phyloP scores from a whole-genome alignment of 805 yeast species.

The Candida ortonii region DNA sequence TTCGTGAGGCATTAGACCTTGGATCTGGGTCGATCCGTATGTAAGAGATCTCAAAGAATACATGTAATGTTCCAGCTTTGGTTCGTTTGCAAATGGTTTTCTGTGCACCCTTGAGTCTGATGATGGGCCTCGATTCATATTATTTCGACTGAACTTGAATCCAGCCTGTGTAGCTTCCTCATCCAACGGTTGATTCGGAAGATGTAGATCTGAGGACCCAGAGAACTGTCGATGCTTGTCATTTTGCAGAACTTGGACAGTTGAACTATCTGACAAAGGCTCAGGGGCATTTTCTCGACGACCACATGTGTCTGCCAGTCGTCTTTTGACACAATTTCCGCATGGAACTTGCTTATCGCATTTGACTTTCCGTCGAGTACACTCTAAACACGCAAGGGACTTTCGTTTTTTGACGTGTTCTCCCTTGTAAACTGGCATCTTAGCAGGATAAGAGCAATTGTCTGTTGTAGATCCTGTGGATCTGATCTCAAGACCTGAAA shows the following conservation, averaged over 20 bases:
- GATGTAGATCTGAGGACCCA: no score
- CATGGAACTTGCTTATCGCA: conserved; percentile 28
- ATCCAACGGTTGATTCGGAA: no score
- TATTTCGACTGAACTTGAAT: no score
- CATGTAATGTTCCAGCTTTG: conserved; percentile 20
- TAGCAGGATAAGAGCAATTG: no score
- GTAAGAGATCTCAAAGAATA: conserved; percentile 24
- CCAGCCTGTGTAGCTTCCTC: no score
- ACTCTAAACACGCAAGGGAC: conserved; percentile 22
- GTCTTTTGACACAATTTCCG: conserved; percentile 19
- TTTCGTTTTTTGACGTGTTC: conserved; percentile 6
- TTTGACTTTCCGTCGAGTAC: conserved; percentile 23
- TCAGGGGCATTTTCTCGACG: no score
- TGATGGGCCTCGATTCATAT: not conserved
- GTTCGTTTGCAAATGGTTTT: conserved; percentile 11
- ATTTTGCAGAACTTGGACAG: no score
- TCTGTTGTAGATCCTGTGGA: no score
- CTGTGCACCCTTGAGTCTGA: conserved; percentile 1
- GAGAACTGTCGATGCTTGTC: no score
- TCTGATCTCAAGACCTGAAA: no score
- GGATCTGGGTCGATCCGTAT: conserved; percentile 21
- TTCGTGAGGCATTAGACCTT: conserved; percentile 16
- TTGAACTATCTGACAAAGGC: no score
- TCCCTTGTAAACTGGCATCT: no score
- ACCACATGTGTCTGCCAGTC: conserved; percentile 18